A percentile compares a stretch with the other conserved stretches of the same genome.
Conservation (phyloP, 2,329 filamentous ascomycete genomes). For the Pestalotiopsis sp. region DNA sequence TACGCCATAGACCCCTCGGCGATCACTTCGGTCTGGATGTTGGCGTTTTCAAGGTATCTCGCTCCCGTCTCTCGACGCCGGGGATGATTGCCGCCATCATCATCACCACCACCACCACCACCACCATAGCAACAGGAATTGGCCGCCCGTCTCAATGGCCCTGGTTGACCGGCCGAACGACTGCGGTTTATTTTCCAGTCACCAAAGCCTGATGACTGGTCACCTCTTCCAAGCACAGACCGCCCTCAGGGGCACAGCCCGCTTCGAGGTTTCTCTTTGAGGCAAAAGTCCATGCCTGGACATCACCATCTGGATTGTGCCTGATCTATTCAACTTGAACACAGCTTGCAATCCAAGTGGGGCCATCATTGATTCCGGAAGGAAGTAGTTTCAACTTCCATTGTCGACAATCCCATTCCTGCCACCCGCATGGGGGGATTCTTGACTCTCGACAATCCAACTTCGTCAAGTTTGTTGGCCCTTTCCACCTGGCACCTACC, state of each 20-base stretch:
- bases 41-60: not conserved
- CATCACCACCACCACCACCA: not conserved
- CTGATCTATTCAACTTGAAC: not conserved
- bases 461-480: not conserved
- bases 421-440: not conserved
- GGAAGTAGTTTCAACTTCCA: not conserved
- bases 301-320: not conserved
- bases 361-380: not conserved
- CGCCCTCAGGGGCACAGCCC: not conserved
- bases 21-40: not conserved
- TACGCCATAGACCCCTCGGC: not conserved
- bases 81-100: not conserved
- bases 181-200: not conserved
- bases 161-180: not conserved
- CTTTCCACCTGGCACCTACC: not conserved
- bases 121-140: not conserved
- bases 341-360: too few species aligned
- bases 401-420: not conserved
- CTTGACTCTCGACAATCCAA: not conserved
- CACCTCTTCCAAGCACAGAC: too few species aligned
- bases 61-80: not conserved
- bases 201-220: too few species aligned
- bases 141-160: too few species aligned
- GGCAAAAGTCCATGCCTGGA: not conserved
- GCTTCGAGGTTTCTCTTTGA: not conserved